Evolutionary conservation across 176 grass and related monocot species (phyloP).

Genomic region (Zizania latifolia): DNA sequence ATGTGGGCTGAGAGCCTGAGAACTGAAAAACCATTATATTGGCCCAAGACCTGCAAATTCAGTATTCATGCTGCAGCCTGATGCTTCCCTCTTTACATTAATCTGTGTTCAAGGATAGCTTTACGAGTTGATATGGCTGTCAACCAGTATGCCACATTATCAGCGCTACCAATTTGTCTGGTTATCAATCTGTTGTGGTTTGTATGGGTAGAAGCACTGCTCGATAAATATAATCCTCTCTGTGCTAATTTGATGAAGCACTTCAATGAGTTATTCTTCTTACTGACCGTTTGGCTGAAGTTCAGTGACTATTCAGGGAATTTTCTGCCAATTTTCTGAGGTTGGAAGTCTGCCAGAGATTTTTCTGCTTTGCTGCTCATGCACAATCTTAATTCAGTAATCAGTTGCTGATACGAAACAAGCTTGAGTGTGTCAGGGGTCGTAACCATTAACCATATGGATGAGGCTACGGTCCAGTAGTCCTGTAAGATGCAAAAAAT

Average conservation of each 20-base stretch:
- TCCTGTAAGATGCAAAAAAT: no score
- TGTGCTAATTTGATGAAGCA: neutral
- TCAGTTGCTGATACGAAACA: neutral
- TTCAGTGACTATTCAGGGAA: neutral
- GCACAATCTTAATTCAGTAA: neutral
- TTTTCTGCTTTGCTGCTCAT: neutral
- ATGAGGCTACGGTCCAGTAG: no score
- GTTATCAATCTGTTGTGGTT: neutral
- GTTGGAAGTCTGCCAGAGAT: neutral
- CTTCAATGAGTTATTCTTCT: no score
- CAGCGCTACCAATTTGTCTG: neutral
- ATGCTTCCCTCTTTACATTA: neutral
- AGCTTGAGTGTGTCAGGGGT: neutral
- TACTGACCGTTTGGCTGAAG: neutral
- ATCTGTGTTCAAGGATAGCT: neutral
- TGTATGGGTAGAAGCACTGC: neutral
- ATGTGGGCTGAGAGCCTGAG: neutral
- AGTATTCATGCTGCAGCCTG: neutral
- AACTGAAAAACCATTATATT: neutral
- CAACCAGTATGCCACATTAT: neutral
- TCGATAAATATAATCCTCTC: neutral
- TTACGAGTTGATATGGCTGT: neutral
- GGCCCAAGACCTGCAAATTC: neutral
- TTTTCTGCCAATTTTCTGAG: neutral
- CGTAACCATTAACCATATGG: no score